Evolutionary conservation across 139 green algal genomes (phyloP).

Genomic region (Picochlorum sp.): DNA sequence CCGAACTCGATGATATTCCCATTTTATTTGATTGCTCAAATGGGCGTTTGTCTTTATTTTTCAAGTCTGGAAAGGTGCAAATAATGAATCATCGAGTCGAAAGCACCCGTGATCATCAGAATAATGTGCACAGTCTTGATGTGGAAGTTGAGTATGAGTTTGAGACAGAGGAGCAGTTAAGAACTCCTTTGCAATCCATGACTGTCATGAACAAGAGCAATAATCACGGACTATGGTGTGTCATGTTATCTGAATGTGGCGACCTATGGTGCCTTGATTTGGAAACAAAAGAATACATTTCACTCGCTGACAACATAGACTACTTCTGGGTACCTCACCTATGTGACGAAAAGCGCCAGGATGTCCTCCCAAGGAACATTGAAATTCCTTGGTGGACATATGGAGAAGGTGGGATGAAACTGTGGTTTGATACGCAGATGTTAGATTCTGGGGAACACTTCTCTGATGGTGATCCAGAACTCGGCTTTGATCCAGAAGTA

Average conservation of each 20-base stretch:
- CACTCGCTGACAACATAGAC: no score
- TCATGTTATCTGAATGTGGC: no score
- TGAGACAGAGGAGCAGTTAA: no score
- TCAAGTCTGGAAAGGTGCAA: not conserved
- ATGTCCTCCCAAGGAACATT: slow-evolving; percentile 16
- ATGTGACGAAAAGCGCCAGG: no score
- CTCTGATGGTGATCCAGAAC: slow-evolving; percentile 69
- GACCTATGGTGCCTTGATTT: no score
- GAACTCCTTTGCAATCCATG: no score
- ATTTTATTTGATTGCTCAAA: slow-evolving; percentile 64
- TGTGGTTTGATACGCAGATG: slow-evolving; percentile 62
- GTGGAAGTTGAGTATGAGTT: not conserved
- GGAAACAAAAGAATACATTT: no score
- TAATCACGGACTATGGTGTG: no score
- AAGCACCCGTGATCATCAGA: no score
- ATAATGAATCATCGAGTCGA: not conserved
- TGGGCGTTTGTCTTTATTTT: not conserved
- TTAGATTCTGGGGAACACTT: slow-evolving; percentile 16
- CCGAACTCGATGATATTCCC: slow-evolving; percentile 37
- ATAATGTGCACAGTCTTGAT: not conserved
- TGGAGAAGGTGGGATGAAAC: slow-evolving; percentile 82
- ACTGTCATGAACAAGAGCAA: no score
- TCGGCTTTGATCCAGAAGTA: slow-evolving; percentile 93
- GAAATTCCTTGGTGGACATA: slow-evolving; percentile 96
- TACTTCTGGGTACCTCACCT: no score